Conservation (phyloP, 1,284 basidiomycete genomes). For the Ceratobasidium sp. region DNA sequence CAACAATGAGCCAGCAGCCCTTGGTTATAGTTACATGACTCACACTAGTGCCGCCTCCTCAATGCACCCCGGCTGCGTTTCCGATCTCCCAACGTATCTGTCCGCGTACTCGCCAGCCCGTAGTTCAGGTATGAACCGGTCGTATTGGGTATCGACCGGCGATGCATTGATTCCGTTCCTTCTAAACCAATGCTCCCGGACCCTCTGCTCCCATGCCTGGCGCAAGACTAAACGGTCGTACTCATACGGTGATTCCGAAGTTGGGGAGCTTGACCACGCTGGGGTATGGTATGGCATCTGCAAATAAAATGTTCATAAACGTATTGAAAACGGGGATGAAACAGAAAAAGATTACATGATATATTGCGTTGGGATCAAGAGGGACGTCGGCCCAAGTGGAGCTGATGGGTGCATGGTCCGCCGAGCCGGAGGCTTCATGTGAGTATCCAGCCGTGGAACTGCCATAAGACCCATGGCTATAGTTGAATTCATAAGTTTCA, state of each 20-base stretch:
- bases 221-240: constrained; percentile 35
- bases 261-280: constrained; percentile 28
- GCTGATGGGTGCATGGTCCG: background rate
- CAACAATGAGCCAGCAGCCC: background rate
- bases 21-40: background rate
- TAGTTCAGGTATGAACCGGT: constrained; percentile 44
- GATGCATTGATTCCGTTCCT: constrained; percentile 39
- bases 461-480: constrained; percentile 17
- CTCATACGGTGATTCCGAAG: constrained; percentile 41
- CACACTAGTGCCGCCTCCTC: background rate
- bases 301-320: constrained; percentile 21
- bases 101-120: constrained; percentile 40
- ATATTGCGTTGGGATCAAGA: constrained; percentile 42
- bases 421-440: constrained; percentile 17
- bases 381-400: constrained; percentile 37
- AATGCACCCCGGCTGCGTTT: background rate
- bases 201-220: constrained; percentile 41
- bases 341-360: constrained; percentile 33
- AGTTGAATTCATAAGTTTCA: constrained; percentile 20
- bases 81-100: constrained; percentile 37
- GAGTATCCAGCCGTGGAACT: constrained; percentile 22
- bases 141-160: constrained; percentile 37
- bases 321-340: background rate
- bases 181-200: constrained; percentile 36
- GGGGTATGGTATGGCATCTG: constrained; percentile 39